Percentiles rank a stretch among this genome's conserved stretches.
phyloP scores from a whole-genome alignment of 139 green algal species.

The Picocystis salinarum region DNA sequence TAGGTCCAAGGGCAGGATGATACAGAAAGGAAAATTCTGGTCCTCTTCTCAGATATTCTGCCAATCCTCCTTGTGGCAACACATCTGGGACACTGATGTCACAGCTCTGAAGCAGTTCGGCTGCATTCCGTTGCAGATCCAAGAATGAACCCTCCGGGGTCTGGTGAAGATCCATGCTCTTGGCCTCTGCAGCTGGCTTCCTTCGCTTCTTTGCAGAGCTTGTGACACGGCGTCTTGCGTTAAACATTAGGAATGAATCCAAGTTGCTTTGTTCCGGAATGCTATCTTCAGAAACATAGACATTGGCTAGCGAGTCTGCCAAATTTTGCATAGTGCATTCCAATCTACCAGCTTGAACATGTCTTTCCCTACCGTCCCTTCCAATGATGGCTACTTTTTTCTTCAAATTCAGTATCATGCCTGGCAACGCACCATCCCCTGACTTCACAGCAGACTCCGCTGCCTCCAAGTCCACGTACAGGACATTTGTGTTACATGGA shows the following conservation, averaged over 20 bases:
- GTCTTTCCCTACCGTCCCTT: too few relatives aligned
- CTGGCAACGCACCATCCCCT: conserved; percentile 49
- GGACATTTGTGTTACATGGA: conserved; percentile 95
- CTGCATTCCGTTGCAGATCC: conserved; percentile 78
- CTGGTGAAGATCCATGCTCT: conserved; percentile 52
- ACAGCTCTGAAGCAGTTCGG: conserved; percentile 43
- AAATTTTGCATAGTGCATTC: conserved; percentile 93
- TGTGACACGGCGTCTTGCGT: conserved; percentile 47
- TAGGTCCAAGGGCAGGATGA: conserved; percentile 74
- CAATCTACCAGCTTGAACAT: conserved; percentile 56
- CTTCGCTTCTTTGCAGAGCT: conserved; percentile 70
- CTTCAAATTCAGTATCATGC: conserved; percentile 94
- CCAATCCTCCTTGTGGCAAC: neutral
- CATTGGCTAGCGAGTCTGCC: conserved; percentile 20
- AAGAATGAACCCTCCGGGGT: conserved; percentile 92
- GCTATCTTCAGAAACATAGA: neutral
- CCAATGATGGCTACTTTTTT: too few relatives aligned
- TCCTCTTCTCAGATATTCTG: conserved; percentile 45
- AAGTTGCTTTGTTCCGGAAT: conserved; percentile 30
- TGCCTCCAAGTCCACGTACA: conserved; percentile 63
- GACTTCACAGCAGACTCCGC: conserved; percentile 18
- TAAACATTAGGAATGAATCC: conserved; percentile 9
- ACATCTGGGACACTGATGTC: conserved; percentile 25
- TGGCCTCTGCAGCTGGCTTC: conserved; percentile 19
- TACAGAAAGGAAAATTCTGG: conserved; percentile 77